Base-by-base conservation (phyloP, 805 yeast species). In the Tetrapisispora iriomotensis region DNA sequence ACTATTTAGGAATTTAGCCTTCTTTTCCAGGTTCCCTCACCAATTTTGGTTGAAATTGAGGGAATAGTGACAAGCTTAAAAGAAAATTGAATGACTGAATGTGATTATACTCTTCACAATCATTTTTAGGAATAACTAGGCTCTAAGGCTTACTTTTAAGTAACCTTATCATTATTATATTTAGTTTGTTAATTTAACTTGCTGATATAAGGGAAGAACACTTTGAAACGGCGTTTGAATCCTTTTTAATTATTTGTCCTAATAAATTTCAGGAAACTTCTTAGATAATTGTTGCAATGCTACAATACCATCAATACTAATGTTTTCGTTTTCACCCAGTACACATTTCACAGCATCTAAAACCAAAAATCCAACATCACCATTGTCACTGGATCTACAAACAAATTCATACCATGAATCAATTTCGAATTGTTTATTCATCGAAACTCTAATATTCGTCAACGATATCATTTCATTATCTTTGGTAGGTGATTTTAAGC, bases 401-500 rank as follows among this genome's bases (percentile, higher is more conserved):
- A 60, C 56, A 37, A 60, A 56, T 43, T 60, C 64, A 39, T 56
- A 59, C 63, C 63, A 60, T n/a, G 46, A 37, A n/a, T 48, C 60
- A 1, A 44, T 29, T 22, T 49, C 56, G 24, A 56, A 53, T 24
- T 50, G 47, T 35, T 46, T 49, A 21, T 44, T 49, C 37, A 48
- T 41, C 1, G 61, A 48, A 6, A 58, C 49, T 29, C 53, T 47
- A 8, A 57, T 56, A 29, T 53, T 49, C 18, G 43, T 43, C 33
- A 60, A 41, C 8, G 60, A 54, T 15, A 60, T 46, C 56, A 53
- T 51, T 23, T 48, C 54, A 8, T 50, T 50, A 7, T 51, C 54
- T 10, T 47, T 44, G 8, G 56, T 48, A 13, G 60, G 61, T 3
- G 61, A 48, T 20, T 47, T 42, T 12, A 58, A 26, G 4, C 56